Evolutionary conservation across 2,329 filamentous ascomycete species (phyloP).

Genomic region (Colletotrichum orchidophilum): DNA sequence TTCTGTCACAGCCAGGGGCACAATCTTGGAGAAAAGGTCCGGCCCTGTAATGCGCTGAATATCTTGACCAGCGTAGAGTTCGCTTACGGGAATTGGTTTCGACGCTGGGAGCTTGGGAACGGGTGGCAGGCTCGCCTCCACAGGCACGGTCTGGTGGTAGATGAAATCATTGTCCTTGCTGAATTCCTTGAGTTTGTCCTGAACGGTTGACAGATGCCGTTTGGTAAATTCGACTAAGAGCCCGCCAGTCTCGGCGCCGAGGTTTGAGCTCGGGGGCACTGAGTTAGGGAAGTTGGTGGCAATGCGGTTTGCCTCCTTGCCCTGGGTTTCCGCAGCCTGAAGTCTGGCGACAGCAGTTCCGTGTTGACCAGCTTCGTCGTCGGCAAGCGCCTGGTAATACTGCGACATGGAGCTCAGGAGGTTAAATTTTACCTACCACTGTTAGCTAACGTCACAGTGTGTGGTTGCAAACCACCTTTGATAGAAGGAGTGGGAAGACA

Average conservation of each 20-base stretch:
- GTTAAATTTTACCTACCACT: conserved; percentile 74
- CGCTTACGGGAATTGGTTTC: conserved; percentile 96
- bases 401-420: conserved; percentile 88
- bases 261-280: conserved; percentile 82
- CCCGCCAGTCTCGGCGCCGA: conserved; percentile 80
- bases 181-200: conserved; percentile 80
- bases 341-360: conserved; percentile 86
- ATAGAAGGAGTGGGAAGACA: not conserved
- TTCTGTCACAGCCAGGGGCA: conserved; percentile 95
- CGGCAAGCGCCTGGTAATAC: conserved; percentile 91
- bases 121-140: conserved; percentile 80
- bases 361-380: conserved; percentile 88
- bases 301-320: conserved; percentile 79
- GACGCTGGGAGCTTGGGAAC: conserved; percentile 94
- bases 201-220: conserved; percentile 80
- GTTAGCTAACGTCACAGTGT: conserved; percentile 24
- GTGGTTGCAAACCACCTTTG: not conserved
- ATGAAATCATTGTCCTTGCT: conserved; percentile 98
- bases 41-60: conserved; percentile 97
- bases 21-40: conserved; percentile 96
- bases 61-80: conserved; percentile 96
- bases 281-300: conserved; percentile 84
- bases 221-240: conserved; percentile 84
- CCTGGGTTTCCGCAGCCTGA: conserved; percentile 80
- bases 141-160: conserved; percentile 92